Base-by-base conservation (phyloP, 169 alveolate species). In the Babesia caballi region DNA sequence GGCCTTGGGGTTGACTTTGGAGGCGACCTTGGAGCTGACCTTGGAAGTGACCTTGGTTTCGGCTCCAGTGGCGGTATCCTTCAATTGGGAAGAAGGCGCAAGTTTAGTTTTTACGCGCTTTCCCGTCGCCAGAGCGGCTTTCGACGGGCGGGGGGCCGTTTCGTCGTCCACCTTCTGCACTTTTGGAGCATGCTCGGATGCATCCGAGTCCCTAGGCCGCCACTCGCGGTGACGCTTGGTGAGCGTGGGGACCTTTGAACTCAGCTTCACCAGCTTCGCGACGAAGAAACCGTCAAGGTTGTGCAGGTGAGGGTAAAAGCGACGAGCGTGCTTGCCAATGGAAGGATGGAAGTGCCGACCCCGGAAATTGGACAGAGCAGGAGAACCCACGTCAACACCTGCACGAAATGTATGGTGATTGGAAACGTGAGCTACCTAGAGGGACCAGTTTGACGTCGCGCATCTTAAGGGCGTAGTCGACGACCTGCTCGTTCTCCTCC, bases 241-340 rank as follows among this genome's bases (percentile, higher is more conserved):
- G 35, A 63, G 15, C 1, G 59, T 49, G 9, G 73, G 73, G 21
- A 63, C 36, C 47, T 47, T 61, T 4, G 38, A n/a, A 19, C 66
- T 51, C 46, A 57, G 25, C 70, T 80, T 80, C 6, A 69, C 70
- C 25, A 97, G 82, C 83, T 97, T 97, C 14, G 98, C 98, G 40
- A 96, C 96, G 70, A 94, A 97, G 89, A 97, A 97, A 23, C 99
- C 99, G 78, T 97, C 99, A 91, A 96, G 90, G 67, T 96, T 96
- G 83, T 96, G 98, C 50, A 91, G 84, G 76, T 97, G 99, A 23
- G 99, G 98, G 67, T 95, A 96, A 23, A 96, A 94, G 44, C 99
- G 84, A 28, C 94, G 90, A 36, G 94, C 78, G 49, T 82, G 68
- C 66, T 84, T 52, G 27, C 91, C 68, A 14, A 94, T 69, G 47